Evolutionary conservation across 2,329 filamentous ascomycete genomes (phyloP).

Genomic region (Cordyceps cateniannulata): DNA sequence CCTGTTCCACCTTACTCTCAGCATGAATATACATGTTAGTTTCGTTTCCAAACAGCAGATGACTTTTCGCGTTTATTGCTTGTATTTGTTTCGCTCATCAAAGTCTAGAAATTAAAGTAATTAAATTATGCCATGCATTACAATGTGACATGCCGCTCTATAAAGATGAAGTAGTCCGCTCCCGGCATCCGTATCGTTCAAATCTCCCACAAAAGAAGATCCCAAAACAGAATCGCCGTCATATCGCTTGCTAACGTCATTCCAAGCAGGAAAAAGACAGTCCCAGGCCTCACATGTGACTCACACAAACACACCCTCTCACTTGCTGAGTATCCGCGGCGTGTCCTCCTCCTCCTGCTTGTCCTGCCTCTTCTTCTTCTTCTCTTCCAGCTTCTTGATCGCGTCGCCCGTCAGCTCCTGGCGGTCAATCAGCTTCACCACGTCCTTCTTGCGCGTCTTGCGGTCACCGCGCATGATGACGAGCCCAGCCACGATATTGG

Average conservation of each 20-base stretch:
- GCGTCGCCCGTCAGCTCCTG: slow-evolving; percentile 65
- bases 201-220: neutral
- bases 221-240: neutral
- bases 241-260: neutral
- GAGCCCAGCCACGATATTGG: slow-evolving; percentile 70
- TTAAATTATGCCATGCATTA: neutral
- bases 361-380: slow-evolving; percentile 29
- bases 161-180: neutral
- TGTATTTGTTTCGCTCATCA: too few relatives aligned
- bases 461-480: slow-evolving; percentile 72
- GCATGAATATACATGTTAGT: too few relatives aligned
- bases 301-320: too few relatives aligned
- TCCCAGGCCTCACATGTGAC: neutral
- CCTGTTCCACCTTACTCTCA: too few relatives aligned
- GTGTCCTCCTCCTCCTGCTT: slow-evolving; percentile 15
- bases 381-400: slow-evolving; percentile 43
- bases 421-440: slow-evolving; percentile 67
- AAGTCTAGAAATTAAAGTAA: neutral
- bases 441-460: slow-evolving; percentile 77
- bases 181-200: neutral
- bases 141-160: neutral
- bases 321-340: neutral
- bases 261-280: neutral
- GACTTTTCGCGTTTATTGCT: too few relatives aligned
- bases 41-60: too few relatives aligned